phyloP scores from a whole-genome alignment of 2,329 filamentous ascomycete genomes.

The Trichophyton schoenleinii region DNA sequence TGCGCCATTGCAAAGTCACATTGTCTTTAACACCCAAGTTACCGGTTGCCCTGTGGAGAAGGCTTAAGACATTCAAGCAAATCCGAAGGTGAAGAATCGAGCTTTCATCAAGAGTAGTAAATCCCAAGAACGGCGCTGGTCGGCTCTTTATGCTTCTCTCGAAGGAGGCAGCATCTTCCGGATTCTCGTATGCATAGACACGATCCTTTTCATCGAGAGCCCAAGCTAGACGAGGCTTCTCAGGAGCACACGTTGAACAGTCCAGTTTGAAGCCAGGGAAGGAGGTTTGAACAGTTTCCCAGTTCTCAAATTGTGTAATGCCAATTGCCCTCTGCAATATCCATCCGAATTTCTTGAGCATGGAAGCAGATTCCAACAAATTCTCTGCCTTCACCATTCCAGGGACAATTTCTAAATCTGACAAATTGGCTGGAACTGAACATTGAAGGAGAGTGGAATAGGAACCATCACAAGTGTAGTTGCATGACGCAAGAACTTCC shows the following conservation, averaged over 20 bases:
- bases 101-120: constrained; percentile 22
- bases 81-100: constrained; percentile 27
- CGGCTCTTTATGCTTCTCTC: constrained; percentile 40
- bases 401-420: constrained; percentile 13
- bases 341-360: constrained; percentile 23
- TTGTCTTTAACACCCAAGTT: constrained; percentile 16
- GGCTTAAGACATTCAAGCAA: constrained; percentile 27
- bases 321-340: constrained; percentile 20
- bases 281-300: constrained; percentile 16
- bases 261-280: background rate
- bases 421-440: constrained; percentile 13
- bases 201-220: constrained; percentile 18
- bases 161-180: constrained; percentile 37
- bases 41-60: constrained; percentile 26
- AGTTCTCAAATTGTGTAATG: constrained; percentile 19
- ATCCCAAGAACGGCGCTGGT: constrained; percentile 32
- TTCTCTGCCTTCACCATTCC: constrained; percentile 20
- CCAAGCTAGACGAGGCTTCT: constrained; percentile 25
- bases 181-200: constrained; percentile 40
- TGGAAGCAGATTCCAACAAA: constrained; percentile 17
- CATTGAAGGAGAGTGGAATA: constrained; percentile 23
- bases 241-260: constrained; percentile 24
- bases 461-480: constrained; percentile 20
- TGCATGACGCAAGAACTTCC: constrained; percentile 11
- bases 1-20: constrained; percentile 32